Evolutionary conservation across 805 yeast genomes (phyloP).

Genomic region (Hanseniaspora meyeri): DNA sequence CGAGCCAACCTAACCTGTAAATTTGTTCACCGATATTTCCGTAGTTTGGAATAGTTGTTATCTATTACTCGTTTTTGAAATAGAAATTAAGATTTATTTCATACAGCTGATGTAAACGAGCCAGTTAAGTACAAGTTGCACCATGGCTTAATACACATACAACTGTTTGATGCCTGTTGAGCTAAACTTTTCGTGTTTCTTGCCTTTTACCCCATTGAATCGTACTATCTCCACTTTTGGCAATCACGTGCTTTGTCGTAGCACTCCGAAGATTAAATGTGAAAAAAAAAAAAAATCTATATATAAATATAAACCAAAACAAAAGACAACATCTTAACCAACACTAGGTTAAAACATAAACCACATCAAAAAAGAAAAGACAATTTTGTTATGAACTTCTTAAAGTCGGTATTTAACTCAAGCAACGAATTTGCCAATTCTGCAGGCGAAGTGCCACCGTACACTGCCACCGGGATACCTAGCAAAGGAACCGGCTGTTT

Average conservation of each 20-base stretch:
- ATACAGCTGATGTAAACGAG: too few species aligned
- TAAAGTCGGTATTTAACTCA: constrained; percentile 10
- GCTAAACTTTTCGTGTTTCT: background rate
- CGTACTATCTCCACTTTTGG: background rate
- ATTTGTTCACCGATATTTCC: background rate
- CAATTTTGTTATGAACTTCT: constrained; percentile 1
- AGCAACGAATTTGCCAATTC: constrained; percentile 11
- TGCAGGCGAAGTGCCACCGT: constrained; percentile 12
- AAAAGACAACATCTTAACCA: background rate
- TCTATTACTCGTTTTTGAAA: too few species aligned
- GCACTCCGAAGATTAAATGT: too few species aligned
- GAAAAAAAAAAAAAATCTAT: too few species aligned
- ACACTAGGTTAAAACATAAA: background rate
- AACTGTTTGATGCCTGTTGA: background rate
- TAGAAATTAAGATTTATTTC: too few species aligned
- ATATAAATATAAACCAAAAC: background rate
- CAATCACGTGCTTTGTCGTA: too few species aligned
- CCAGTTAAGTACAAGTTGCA: too few species aligned
- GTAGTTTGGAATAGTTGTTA: too few species aligned
- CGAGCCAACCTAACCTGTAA: background rate
- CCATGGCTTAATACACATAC: too few species aligned
- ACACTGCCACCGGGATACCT: background rate
- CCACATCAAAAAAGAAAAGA: background rate
- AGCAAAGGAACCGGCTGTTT: constrained; percentile 4
- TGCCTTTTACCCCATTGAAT: background rate